phyloP scores from a whole-genome alignment of 768 basidiomycete species.

The Collybiopsis luxurians region DNA sequence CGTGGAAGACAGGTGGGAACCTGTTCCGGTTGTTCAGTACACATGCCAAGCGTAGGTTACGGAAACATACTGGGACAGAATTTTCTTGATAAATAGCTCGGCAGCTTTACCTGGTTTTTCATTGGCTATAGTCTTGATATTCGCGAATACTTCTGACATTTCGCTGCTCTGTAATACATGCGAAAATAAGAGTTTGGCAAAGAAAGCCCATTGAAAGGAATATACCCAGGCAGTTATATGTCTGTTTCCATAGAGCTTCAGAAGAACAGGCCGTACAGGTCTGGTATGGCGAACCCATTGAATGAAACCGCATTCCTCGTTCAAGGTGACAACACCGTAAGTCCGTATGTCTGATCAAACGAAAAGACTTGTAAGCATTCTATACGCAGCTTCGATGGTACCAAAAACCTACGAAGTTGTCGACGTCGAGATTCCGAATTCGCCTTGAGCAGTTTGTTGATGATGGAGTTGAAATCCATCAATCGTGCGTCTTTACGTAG shows the following conservation, averaged over 20 bases:
- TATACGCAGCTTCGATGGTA: not conserved
- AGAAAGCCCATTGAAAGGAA: not conserved
- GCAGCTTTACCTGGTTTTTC: conserved; percentile 40
- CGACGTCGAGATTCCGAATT: conserved; percentile 91
- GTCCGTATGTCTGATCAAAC: conserved; percentile 77
- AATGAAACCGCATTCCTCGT: conserved; percentile 96
- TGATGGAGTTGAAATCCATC: conserved; percentile 98
- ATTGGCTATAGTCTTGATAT: conserved; percentile 48
- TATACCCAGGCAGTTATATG: conserved; percentile 41
- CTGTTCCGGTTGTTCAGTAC: conserved; percentile 11
- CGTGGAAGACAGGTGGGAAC: conserved; percentile 80
- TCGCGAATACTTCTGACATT: conserved; percentile 35
- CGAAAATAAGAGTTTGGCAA: not conserved
- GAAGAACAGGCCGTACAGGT: conserved; percentile 74
- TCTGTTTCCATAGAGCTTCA: conserved; percentile 58
- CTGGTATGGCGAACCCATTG: conserved; percentile 98
- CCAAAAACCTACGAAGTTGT: conserved; percentile 67
- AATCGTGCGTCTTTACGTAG: conserved; percentile 94
- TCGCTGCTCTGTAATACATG: conserved; percentile 34
- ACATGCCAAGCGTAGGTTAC: not conserved
- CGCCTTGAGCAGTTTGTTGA: conserved; percentile 92
- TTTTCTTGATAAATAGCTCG: conserved; percentile 46
- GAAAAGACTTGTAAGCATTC: not conserved
- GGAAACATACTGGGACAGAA: conserved; percentile 39
- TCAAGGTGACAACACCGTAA: conserved; percentile 97